phyloP scores from a whole-genome alignment of 176 grass and related monocot species.

The Carex parvula region DNA sequence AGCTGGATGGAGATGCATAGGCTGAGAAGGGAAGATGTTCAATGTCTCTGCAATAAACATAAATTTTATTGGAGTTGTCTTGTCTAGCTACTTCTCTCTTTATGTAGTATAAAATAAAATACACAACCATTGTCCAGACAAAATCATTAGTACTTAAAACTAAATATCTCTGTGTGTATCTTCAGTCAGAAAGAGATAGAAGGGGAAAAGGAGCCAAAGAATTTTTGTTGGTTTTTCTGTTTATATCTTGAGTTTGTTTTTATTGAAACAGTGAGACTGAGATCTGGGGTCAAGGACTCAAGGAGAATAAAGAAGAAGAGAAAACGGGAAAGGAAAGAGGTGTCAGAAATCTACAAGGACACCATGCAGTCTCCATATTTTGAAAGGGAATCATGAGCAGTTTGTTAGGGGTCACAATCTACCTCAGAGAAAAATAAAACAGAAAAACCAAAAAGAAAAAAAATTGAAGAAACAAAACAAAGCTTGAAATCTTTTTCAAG shows the following conservation, averaged over 20 bases:
- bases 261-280: constrained; percentile 23
- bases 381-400: constrained; percentile 70
- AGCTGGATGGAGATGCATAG: constrained; percentile 77
- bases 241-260: constrained; percentile 29
- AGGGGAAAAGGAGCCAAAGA: neutral
- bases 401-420: constrained; percentile 84
- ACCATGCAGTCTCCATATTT: constrained; percentile 50
- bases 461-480: constrained; percentile 15
- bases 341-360: constrained; percentile 41
- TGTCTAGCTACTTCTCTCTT: constrained; percentile 15
- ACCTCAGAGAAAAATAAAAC: constrained; percentile 16
- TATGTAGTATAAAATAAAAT: constrained; percentile 19
- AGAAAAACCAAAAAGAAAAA: constrained; percentile 32
- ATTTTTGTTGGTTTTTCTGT: constrained; percentile 18
- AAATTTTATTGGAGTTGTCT: constrained; percentile 6
- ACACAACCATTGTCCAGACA: constrained; percentile 27
- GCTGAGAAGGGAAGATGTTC: constrained; percentile 98
- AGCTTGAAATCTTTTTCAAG: constrained; percentile 12
- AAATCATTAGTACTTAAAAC: constrained; percentile 31
- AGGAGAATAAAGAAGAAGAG: neutral
- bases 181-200: constrained; percentile 22
- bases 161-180: neutral
- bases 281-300: neutral
- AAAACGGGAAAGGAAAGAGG: constrained; percentile 22
- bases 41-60: constrained; percentile 81